Conservation (phyloP, 2,329 filamentous ascomycete species). For the Colletotrichum sp. region DNA sequence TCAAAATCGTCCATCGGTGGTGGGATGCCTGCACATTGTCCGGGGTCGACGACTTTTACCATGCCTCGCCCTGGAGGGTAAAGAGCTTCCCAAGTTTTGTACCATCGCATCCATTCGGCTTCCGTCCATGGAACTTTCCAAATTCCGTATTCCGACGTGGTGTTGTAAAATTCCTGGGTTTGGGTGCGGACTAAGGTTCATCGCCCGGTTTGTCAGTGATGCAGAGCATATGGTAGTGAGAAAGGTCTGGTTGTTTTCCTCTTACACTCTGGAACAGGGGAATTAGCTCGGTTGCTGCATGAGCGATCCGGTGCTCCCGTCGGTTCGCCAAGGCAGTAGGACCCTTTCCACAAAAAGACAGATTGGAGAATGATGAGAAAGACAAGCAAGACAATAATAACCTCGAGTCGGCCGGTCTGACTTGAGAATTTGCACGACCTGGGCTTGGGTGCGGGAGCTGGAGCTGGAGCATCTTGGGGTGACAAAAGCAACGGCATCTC, state of each 20-base stretch:
- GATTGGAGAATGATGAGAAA: not conserved
- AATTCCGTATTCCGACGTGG: not conserved
- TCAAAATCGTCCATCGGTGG: not conserved
- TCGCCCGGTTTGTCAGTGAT: rapidly evolving
- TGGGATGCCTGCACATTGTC: not conserved
- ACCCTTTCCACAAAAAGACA: not conserved
- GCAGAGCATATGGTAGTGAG: not conserved
- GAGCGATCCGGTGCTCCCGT: not conserved
- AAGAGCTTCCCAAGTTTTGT: not conserved
- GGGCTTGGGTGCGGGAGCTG: not conserved
- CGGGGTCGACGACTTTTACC: not conserved
- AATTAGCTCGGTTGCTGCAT: not conserved
- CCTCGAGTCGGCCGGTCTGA: not conserved
- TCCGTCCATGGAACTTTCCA: not conserved
- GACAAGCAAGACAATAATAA: not conserved
- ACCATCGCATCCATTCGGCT: not conserved
- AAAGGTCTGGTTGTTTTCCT: not conserved
- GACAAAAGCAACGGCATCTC: not conserved
- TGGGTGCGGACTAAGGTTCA: not conserved
- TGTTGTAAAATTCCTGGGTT: not conserved
- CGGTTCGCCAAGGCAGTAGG: not conserved
- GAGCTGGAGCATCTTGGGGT: no score
- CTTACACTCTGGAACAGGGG: not conserved
- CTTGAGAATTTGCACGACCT: not conserved
- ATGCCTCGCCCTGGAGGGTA: not conserved